A percentile compares a stretch with the other conserved stretches of the same genome.
Conservation (phyloP, 1,284 basidiomycete species). For the Pseudozyma thailandica region DNA sequence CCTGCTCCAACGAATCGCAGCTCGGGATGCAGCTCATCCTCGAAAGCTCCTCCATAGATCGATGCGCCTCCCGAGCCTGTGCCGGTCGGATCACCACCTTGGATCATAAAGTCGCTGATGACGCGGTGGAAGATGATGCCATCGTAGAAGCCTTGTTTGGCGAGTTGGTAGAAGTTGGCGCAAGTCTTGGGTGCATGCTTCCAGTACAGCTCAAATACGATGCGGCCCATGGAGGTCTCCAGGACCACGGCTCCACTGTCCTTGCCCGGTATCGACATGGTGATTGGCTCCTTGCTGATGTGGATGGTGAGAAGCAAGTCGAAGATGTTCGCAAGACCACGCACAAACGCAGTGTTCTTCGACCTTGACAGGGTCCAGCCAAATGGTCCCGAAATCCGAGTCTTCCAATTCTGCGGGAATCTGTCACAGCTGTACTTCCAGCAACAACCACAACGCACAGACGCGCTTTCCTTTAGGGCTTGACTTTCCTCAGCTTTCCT, state of each 20-base stretch:
- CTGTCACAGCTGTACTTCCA: background rate
- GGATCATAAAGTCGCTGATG: conserved; percentile 99
- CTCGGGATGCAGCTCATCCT: conserved; percentile 87
- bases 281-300: background rate
- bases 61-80: conserved; percentile 92
- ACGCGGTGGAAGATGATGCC: conserved; percentile 91
- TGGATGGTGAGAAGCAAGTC: conserved; percentile 2
- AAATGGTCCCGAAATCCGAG: conserved; percentile 22
- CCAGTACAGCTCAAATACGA: conserved; percentile 63
- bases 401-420: background rate
- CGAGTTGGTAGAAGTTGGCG: conserved; percentile 62
- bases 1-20: conserved; percentile 93
- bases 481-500: conserved; percentile 1
- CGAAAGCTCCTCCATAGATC: conserved; percentile 75
- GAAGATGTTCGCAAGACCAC: conserved; percentile 2
- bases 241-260: conserved; percentile 51
- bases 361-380: conserved; percentile 27
- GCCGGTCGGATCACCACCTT: conserved; percentile 95
- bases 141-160: conserved; percentile 64
- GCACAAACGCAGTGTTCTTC: background rate
- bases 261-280: conserved; percentile 42
- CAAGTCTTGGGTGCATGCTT: conserved; percentile 62
- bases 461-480: conserved; percentile 3
- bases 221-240: conserved; percentile 61
- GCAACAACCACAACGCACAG: conserved; percentile 22